These are phyloP conservation scores for Ogataea paraovalis DNA, from an alignment of 805 yeast species.

Conservation along the genomic window DNA sequence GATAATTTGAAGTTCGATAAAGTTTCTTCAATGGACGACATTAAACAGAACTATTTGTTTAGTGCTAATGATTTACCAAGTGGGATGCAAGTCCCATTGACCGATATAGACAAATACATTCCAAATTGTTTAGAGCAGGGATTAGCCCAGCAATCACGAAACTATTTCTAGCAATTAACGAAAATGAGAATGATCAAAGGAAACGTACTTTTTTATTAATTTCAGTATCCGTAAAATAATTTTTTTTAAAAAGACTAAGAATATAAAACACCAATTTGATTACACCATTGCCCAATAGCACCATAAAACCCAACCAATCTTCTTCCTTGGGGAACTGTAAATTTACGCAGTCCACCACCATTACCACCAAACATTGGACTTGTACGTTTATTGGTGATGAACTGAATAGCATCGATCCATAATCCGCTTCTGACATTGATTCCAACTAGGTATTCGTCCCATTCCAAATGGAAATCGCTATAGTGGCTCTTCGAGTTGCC, in stretches of 20 bases:
- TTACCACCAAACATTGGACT: constrained; percentile 63
- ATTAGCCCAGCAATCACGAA: background rate
- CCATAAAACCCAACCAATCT: constrained; percentile 71
- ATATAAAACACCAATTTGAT: constrained; percentile 69
- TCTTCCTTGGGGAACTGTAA: constrained; percentile 63
- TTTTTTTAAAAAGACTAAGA: constrained; percentile 19
- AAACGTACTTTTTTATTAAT: background rate
- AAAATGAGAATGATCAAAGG: background rate
- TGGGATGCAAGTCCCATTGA: constrained; percentile 26
- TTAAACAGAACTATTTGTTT: constrained; percentile 16
- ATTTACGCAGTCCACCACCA: constrained; percentile 55
- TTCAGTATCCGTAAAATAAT: background rate
- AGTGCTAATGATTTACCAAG: constrained; percentile 20
- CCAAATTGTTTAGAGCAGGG: constrained; percentile 15
- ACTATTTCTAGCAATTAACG: constrained; percentile 5
- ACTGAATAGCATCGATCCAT: constrained; percentile 87
- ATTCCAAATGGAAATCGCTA: constrained; percentile 50
- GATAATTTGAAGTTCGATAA: constrained; percentile 19
- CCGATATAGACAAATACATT: constrained; percentile 9
- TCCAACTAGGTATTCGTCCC: constrained; percentile 58
- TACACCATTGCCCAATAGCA: constrained; percentile 63
- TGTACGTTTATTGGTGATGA: constrained; percentile 57
- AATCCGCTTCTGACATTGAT: constrained; percentile 68
- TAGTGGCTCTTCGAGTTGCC: constrained; percentile 54
- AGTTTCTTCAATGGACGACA: constrained; percentile 11